A percentile compares a stretch with the other conserved stretches of the same genome.
Conservation (phyloP, 1,284 basidiomycete genomes). For the Cerrena zonata region DNA sequence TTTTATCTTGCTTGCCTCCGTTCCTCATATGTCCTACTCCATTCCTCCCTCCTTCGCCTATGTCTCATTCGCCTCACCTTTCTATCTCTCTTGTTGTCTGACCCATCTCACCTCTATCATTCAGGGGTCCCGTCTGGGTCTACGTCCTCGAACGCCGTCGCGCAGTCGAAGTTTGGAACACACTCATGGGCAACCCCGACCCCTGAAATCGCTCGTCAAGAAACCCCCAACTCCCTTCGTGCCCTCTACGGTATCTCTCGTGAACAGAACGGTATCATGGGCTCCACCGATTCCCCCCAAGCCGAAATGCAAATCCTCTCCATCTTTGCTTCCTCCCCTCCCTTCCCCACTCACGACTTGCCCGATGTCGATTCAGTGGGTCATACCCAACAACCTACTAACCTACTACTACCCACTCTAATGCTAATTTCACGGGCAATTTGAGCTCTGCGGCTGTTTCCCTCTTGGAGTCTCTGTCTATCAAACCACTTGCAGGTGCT, state of each 20-base stretch:
- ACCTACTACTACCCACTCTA: too few species aligned
- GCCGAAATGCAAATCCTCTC: slow-evolving; percentile 73
- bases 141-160: slow-evolving; percentile 76
- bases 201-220: slow-evolving; percentile 47
- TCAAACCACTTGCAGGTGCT: slow-evolving; percentile 38
- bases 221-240: slow-evolving; percentile 59
- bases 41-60: background rate
- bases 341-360: slow-evolving; percentile 64
- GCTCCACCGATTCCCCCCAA: slow-evolving; percentile 52
- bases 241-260: slow-evolving; percentile 55
- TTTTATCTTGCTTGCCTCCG: too few species aligned
- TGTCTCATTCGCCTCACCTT: slow-evolving; percentile 4
- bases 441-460: slow-evolving; percentile 20
- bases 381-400: too few species aligned
- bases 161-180: slow-evolving; percentile 69
- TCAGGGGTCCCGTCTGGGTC: slow-evolving; percentile 77
- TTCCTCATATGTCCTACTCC: background rate
- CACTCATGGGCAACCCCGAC: slow-evolving; percentile 64
- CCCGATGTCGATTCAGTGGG: slow-evolving; percentile 37
- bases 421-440: too few species aligned
- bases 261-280: slow-evolving; percentile 63
- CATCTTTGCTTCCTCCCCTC: slow-evolving; percentile 73
- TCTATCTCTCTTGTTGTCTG: slow-evolving; percentile 6
- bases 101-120: slow-evolving; percentile 1
- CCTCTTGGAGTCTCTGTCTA: slow-evolving; percentile 40